Evolutionary conservation across 1,139 yeast genomes (phyloP), one percentile per base, ranked within the genome.

Genomic region (Geotrichum reessii): DNA sequence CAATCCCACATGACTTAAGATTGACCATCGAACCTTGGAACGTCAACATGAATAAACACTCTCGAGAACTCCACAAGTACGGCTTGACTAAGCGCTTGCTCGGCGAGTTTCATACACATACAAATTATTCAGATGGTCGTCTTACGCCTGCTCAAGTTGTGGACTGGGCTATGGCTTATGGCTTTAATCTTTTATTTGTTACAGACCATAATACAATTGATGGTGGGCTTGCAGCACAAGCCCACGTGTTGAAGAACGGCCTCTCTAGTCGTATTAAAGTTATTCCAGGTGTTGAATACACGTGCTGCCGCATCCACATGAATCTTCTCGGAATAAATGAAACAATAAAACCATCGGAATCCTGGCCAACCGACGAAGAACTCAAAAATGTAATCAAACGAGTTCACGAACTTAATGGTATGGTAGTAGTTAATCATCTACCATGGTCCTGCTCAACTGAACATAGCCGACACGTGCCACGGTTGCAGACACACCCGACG

Each of bases 231-330:
- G 57, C 50, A 11, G 69, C 69, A 1, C 52, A 48, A 46, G 50
- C 53, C 19, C 55, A 63, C 53, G 66, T 66, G 2, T 54, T 56
- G 27, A n/a, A 51, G 14, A 49, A 6, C 19, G 51, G 44, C n/a
- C 47, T 46, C 27, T 37, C 24, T 19, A 33, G 54, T 11, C 56
- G 58, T 14, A 51, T 50, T 17, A 47, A 56, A 33, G 68, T 67
- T 2, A 62, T 67, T 27, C 70, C 70, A 3, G 70, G 69, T 1
- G 61, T 67, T 40, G 70, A 67, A 50, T 67, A 57, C 55, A 63
- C 68, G 2, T 67, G 69, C 52, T 67, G 70, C 53, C 58, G 70
- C 2, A 66, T 67, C 44, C 69, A 66, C 56, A 67, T 67, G 70
- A 67, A 68, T 58, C 61, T 66, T 25, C 50, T 66, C n/a, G 69